Evolutionary conservation across 805 yeast species (phyloP), one percentile per base, ranked within the genome.

Genomic region (Candida germanica): DNA sequence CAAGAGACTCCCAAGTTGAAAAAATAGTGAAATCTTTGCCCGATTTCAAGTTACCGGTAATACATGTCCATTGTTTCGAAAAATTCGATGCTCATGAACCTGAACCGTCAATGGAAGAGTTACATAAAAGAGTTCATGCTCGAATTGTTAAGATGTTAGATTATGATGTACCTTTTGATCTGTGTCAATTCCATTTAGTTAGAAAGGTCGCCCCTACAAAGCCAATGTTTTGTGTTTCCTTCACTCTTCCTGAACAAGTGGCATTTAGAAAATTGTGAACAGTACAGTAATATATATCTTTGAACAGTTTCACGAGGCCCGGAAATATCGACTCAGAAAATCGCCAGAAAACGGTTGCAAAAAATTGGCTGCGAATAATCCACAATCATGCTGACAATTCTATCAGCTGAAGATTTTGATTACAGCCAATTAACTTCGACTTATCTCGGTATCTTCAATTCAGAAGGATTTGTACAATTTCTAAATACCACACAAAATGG

Each of bases 181-280:
- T 63, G 0, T 59, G 84, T 25, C 52, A 61, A 0, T 84, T 91
- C 60, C 98, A 91, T 52, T 64, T 83, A 46, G 98, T 93, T 7
- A 78, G 99, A 54, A 82, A 80, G 56, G 98, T 93, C 6, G 91
- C 98, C 1, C 98, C 98, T 3, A 87, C 97, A 5, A 93, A 93
- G 54, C 91, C 91, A 22, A 93, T 93, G 98, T 89, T 77, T 56
- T 87, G 97, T 61, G 84, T 87, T 3, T 69, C 88, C 5, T 89
- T 89, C 59, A 58, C 59, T 50, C 68, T 93, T 21, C 94, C 95
- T 0, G 71, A 68, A 47, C 77, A 72, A 39, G 79, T 82, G 35
- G 87, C 84, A 6, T 80, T 80, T 35, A 56, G 48, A 43, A 46
- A 49, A 26, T 6, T 21, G 10, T 25, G 26, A 6, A 7, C n/a